Conservation (phyloP, 306 rosid genomes). For the Vicia sativa region DNA sequence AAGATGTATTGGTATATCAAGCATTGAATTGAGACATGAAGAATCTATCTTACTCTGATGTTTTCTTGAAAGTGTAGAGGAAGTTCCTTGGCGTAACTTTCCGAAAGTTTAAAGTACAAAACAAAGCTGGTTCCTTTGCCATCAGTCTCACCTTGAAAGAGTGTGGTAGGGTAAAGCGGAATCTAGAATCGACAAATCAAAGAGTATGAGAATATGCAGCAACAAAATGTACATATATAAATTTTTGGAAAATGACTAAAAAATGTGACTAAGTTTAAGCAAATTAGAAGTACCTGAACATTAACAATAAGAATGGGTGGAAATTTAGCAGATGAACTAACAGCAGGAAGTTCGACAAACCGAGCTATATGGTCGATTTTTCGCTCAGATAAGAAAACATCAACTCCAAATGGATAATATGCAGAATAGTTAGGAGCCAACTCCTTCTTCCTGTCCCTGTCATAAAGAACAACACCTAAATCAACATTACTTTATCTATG, state of each 20-base stretch:
- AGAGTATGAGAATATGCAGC: constrained; percentile 27
- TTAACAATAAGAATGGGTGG: constrained; percentile 90
- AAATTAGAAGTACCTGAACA: constrained; percentile 71
- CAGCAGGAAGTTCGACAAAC: constrained; percentile 73
- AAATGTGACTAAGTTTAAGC: constrained; percentile 1
- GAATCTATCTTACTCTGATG: constrained; percentile 71
- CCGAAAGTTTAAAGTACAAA: constrained; percentile 90
- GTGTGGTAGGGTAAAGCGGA: constrained; percentile 77
- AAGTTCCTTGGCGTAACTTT: constrained; percentile 77
- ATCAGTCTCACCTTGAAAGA: constrained; percentile 92
- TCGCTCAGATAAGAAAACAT: constrained; percentile 83
- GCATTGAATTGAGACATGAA: constrained; percentile 27
- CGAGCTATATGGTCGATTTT: constrained; percentile 86
- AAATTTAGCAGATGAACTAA: constrained; percentile 58
- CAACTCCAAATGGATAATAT: constrained; percentile 93
- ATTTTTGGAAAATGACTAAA: not conserved
- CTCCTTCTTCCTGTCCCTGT: constrained; percentile 95
- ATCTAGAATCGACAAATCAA: constrained; percentile 56
- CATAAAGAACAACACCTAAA: constrained; percentile 35
- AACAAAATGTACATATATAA: constrained; percentile 1
- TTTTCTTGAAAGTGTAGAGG: constrained; percentile 78
- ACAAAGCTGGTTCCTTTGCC: constrained; percentile 95
- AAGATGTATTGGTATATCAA: not conserved
- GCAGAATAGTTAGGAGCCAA: constrained; percentile 76
- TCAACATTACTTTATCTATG: constrained; percentile 17